phyloP scores from a whole-genome alignment of 73 alveolate species.

The Stentor roeselii region DNA sequence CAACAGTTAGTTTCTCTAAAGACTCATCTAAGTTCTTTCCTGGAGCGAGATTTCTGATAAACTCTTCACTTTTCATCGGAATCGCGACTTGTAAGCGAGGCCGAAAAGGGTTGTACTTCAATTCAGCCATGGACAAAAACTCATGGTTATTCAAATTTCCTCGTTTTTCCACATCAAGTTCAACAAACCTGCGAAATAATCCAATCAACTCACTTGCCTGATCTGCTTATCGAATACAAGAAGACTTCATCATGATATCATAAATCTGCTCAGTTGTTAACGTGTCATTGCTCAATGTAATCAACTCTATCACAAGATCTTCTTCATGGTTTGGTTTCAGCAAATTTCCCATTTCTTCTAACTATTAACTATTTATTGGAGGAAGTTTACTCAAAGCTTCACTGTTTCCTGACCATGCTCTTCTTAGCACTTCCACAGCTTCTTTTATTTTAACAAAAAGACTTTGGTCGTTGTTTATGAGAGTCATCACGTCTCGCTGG shows the following conservation, averaged over 20 bases:
- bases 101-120: constrained; percentile 17
- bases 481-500: no score
- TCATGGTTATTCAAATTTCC: not conserved
- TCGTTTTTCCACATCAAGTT: not conserved
- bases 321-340: not conserved
- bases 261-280: not conserved
- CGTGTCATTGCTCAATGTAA: not conserved
- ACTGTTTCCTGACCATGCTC: no score
- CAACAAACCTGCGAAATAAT: not conserved
- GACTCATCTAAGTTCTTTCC: not conserved
- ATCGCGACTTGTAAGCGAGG: not conserved
- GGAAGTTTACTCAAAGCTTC: no score
- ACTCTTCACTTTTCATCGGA: not conserved
- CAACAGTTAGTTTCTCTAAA: not conserved
- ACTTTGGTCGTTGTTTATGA: no score
- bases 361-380: not conserved
- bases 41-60: not conserved
- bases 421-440: no score
- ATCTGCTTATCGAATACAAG: not conserved
- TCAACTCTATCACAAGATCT: not conserved
- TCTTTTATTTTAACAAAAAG: no score
- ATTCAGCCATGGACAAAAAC: constrained; percentile 1
- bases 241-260: constrained; percentile 8
- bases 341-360: constrained; percentile 5
- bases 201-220: not conserved